Conservation (phyloP, 163 green algal species). For the Smithsoniella earleae region DNA sequence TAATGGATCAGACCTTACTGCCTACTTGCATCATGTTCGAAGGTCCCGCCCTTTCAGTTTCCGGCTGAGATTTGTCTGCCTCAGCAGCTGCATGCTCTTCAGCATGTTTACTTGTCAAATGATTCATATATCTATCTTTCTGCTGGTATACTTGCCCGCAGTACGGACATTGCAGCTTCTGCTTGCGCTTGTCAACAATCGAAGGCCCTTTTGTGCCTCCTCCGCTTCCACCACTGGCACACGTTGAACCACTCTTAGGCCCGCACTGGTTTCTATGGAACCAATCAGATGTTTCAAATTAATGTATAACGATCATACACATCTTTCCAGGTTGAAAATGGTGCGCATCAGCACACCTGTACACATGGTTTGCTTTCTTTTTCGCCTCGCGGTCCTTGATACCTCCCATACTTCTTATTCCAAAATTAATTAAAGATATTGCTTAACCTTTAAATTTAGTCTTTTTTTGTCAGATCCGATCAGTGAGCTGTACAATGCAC, state of each 20-base stretch:
- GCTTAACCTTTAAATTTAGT: too few relatives aligned
- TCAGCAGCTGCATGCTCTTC: slow-evolving; percentile 6
- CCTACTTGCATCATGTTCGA: slow-evolving; percentile 66
- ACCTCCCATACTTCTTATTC: slow-evolving; percentile 66
- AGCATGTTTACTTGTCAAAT: slow-evolving; percentile 7
- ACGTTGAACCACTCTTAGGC: neutral
- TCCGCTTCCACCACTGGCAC: slow-evolving; percentile 48
- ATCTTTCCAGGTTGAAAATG: neutral
- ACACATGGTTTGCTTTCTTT: slow-evolving; percentile 56
- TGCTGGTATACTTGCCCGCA: slow-evolving; percentile 84
- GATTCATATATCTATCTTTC: slow-evolving; percentile 25
- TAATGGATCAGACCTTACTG: too few relatives aligned
- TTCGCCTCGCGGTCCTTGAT: slow-evolving; percentile 68
- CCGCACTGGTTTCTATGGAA: neutral
- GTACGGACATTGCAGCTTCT: slow-evolving; percentile 75
- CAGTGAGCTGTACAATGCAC: too few relatives aligned
- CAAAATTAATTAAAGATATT: too few relatives aligned
- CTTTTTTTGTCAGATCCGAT: too few relatives aligned
- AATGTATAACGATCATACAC: slow-evolving; percentile 23
- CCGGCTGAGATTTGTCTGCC: neutral
- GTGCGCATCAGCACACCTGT: slow-evolving; percentile 44
- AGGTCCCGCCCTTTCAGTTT: neutral
- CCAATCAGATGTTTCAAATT: slow-evolving; percentile 27
- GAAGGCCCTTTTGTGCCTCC: slow-evolving; percentile 70
- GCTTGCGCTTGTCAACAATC: slow-evolving; percentile 73